Evolutionary conservation across 169 alveolate genomes (phyloP), one percentile per base, ranked within the genome.

Genomic region (Besnoitia besnoiti): DNA sequence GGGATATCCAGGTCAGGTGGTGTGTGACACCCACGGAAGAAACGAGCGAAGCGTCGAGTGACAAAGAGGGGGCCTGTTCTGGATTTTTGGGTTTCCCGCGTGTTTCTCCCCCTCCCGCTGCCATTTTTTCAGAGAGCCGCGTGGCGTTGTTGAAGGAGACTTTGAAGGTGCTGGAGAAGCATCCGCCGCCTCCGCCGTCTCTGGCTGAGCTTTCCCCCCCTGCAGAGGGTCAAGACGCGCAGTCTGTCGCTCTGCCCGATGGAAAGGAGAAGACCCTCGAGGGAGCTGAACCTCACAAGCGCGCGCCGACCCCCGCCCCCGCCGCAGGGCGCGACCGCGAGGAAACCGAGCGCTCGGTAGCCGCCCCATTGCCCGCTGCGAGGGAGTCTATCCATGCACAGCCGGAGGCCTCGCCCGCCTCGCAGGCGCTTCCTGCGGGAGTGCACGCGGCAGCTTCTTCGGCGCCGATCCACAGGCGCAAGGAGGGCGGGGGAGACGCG

Each of bases 131-230:
- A 73, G 82, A 73, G 82, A 35, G 27, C 46, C 82, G 82, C 44
- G 5, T 73, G 39, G 46, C 46, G 27, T n/a, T 73, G 39, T 16
- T 73, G 47, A 73, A n/a, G 10, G 82, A 7, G 39, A 19, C 82
- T 1, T 39, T 73, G 82, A 73, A 73, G 46, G 47, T 27, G 14
- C 82, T 73, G 44, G 46, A 73, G 46, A 73, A 37, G 46, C 16
- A 73, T 73, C 82, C 82, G 82, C 82, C 82, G 46, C 82, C 14
- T 1, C 10, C 82, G 82, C 46, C 82, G 30, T 37, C 82, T 7
- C 10, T n/a, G 24, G 44, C 12, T 19, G 39, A 30, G 44, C 39
- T 27, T 24, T 30, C 82, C 7, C 44, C 67, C 24, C 24, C 67
- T n/a, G n/a, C 30, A 21, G 67, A 16, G 67, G 33, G 67, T 55